phyloP scores from a whole-genome alignment of 345 rosid species.

The Erucastrum elatum region DNA sequence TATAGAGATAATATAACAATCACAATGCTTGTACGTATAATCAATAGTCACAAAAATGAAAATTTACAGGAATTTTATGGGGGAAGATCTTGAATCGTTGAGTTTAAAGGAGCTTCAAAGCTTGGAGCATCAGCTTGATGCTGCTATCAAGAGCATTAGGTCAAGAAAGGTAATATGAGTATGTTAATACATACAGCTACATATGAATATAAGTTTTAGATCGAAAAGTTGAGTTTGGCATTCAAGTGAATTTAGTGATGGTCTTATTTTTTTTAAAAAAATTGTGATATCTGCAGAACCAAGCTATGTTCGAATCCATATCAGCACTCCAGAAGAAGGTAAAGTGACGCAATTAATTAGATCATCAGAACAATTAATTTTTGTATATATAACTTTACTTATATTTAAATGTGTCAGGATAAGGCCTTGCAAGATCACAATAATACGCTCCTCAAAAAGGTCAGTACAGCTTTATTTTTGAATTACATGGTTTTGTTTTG shows the following conservation, averaged over 20 bases:
- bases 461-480: conserved; percentile 28
- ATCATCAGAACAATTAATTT: neutral
- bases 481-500: neutral
- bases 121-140: conserved; percentile 79
- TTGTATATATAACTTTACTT: neutral
- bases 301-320: conserved; percentile 74
- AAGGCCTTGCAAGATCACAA: conserved; percentile 74
- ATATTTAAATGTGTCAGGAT: conserved; percentile 44
- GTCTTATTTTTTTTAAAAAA: neutral
- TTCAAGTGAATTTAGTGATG: neutral
- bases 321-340: conserved; percentile 87
- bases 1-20: neutral
- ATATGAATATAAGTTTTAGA: neutral
- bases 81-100: conserved; percentile 74
- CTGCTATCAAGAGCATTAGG: conserved; percentile 67
- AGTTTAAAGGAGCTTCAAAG: conserved; percentile 76
- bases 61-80: conserved; percentile 71
- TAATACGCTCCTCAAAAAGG: conserved; percentile 72
- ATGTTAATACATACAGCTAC: neutral
- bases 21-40: neutral
- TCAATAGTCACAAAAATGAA: neutral
- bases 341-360: conserved; percentile 7
- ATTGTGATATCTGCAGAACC: conserved; percentile 49
- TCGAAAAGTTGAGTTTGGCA: neutral
- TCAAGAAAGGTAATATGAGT: conserved; percentile 57